Conservation (phyloP, 345 rosid genomes). For the Populus simonii region DNA sequence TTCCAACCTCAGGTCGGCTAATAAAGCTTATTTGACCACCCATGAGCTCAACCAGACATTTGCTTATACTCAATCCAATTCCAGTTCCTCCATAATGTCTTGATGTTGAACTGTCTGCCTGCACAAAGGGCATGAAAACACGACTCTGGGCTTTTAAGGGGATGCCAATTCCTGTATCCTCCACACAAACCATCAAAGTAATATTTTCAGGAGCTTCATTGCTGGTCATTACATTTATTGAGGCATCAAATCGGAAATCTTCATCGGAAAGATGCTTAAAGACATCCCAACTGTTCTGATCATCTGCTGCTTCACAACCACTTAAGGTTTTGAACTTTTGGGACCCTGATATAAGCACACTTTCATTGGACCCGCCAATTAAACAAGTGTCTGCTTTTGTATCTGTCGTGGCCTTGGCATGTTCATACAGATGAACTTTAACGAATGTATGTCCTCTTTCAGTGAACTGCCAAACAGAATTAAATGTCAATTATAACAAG, state of each 20-base stretch:
- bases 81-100: constrained; percentile 93
- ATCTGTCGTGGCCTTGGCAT: constrained; percentile 37
- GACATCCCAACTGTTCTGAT: constrained; percentile 77
- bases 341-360: constrained; percentile 15
- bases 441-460: constrained; percentile 92
- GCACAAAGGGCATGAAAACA: constrained; percentile 93
- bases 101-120: constrained; percentile 97
- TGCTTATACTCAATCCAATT: constrained; percentile 93
- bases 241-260: constrained; percentile 27
- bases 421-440: constrained; percentile 76
- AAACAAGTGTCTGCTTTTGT: constrained; percentile 35
- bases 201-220: constrained; percentile 45
- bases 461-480: constrained; percentile 63
- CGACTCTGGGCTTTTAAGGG: constrained; percentile 81
- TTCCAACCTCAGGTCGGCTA: constrained; percentile 77
- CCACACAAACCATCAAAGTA: constrained; percentile 71
- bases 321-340: constrained; percentile 68
- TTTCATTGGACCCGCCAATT: constrained; percentile 55
- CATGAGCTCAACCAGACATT: constrained; percentile 93
- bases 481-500: constrained; percentile 2
- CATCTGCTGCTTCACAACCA: constrained; percentile 89
- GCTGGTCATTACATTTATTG: constrained; percentile 28
- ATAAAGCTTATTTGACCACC: constrained; percentile 78
- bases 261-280: constrained; percentile 65
- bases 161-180: constrained; percentile 96